Conservation (phyloP, 2,329 filamentous ascomycete species). For the Arthrobotrys megalospora region DNA sequence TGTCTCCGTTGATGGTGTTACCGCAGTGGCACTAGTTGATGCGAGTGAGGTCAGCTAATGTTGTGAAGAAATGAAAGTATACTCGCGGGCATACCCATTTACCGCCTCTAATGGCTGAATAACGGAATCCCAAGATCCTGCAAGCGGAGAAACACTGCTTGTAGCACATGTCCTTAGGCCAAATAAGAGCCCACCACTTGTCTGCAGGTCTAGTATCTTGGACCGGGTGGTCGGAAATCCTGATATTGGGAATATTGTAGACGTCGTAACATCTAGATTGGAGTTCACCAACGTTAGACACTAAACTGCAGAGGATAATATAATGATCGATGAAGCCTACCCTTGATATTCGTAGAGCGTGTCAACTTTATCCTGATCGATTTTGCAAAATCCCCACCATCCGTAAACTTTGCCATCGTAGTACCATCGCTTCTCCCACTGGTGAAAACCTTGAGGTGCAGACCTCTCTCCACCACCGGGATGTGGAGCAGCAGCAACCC, state of each 20-base stretch:
- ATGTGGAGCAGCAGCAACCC: background rate
- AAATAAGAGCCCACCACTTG: background rate
- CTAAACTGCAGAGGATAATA: too few species aligned
- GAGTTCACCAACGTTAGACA: background rate
- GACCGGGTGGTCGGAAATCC: background rate
- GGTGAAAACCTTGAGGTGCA: background rate
- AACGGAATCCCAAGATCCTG: background rate
- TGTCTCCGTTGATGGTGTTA: constrained; percentile 2
- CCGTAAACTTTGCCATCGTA: background rate
- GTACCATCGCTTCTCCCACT: background rate
- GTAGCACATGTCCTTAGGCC: background rate
- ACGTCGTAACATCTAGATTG: background rate
- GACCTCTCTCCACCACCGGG: background rate
- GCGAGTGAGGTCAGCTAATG: too few species aligned
- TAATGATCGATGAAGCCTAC: background rate
- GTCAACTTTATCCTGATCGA: background rate
- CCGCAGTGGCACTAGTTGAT: constrained; percentile 5
- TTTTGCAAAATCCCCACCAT: background rate
- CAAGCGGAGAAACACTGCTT: constrained; percentile 1
- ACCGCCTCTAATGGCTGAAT: background rate
- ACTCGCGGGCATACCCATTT: background rate
- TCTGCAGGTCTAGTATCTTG: background rate
- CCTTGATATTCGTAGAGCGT: background rate
- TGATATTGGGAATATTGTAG: background rate
- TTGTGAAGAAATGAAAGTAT: background rate